phyloP scores from a whole-genome alignment of 768 basidiomycete species.

The Suillus ampliporus region DNA sequence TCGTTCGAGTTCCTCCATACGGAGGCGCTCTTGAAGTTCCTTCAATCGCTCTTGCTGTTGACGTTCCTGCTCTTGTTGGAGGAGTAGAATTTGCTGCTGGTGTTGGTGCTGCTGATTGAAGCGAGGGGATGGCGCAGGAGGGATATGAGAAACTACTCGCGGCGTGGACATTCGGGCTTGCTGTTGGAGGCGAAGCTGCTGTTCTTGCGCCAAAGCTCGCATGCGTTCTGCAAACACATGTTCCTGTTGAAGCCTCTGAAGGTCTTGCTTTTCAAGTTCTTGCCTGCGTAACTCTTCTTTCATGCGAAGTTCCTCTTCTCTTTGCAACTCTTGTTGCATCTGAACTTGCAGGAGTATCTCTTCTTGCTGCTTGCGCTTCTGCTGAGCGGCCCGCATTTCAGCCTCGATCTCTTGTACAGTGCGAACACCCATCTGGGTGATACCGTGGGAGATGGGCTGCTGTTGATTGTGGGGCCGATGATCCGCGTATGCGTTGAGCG shows the following conservation, averaged over 20 bases:
- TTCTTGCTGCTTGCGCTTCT: constrained; percentile 47
- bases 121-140: constrained; percentile 77
- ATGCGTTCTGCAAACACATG: constrained; percentile 26
- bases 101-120: constrained; percentile 79
- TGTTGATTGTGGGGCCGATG: constrained; percentile 46
- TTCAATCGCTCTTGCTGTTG: constrained; percentile 60
- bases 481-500: constrained; percentile 36
- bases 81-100: constrained; percentile 68
- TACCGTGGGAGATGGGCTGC: constrained; percentile 39
- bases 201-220: constrained; percentile 33
- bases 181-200: constrained; percentile 45
- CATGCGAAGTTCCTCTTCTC: constrained; percentile 25
- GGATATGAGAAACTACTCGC: constrained; percentile 59
- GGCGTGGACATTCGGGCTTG: constrained; percentile 53
- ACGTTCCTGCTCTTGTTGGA: constrained; percentile 72
- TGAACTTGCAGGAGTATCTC: constrained; percentile 48
- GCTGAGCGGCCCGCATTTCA: constrained; percentile 75
- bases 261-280: constrained; percentile 43
- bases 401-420: constrained; percentile 85
- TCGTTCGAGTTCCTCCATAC: constrained; percentile 69
- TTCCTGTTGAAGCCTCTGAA: constrained; percentile 51
- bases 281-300: constrained; percentile 28
- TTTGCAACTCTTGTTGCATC: constrained; percentile 50
- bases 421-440: constrained; percentile 48
- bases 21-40: constrained; percentile 68